phyloP scores from a whole-genome alignment of 1,284 basidiomycete genomes.

The Apiotrichum montevideense region DNA sequence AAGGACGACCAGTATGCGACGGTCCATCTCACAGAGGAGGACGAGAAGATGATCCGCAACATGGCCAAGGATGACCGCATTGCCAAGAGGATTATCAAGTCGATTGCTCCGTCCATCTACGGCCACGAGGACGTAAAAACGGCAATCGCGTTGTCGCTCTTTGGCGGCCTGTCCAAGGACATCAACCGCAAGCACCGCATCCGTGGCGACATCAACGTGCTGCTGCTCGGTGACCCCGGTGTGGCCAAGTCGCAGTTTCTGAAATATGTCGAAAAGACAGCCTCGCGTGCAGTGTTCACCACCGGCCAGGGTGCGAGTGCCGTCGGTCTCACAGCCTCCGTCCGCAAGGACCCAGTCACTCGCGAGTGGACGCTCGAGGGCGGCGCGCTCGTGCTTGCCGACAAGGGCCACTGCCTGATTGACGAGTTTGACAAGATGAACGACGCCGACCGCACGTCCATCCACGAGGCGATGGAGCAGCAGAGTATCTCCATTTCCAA shows the following conservation, averaged over 20 bases:
- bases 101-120: constrained; percentile 96
- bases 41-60: constrained; percentile 81
- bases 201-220: constrained; percentile 94
- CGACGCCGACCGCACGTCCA: constrained; percentile 91
- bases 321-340: constrained; percentile 95
- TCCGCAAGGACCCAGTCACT: constrained; percentile 94
- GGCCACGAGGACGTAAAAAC: constrained; percentile 99
- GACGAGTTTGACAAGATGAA: constrained; percentile 99
- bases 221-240: constrained; percentile 93
- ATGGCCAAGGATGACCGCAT: constrained; percentile 88
- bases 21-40: constrained; percentile 92
- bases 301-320: constrained; percentile 97
- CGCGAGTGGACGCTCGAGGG: constrained; percentile 98
- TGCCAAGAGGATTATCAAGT: constrained; percentile 94
- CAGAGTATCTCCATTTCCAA: constrained; percentile 99
- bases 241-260: constrained; percentile 99
- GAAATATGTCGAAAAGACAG: constrained; percentile 98
- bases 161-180: constrained; percentile 89
- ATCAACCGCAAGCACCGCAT: constrained; percentile 95
- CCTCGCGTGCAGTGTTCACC: constrained; percentile 93
- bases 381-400: constrained; percentile 91
- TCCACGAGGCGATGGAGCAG: constrained; percentile 99
- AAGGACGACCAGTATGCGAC: constrained; percentile 91
- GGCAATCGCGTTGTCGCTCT: constrained; percentile 87
- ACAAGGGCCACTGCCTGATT: constrained; percentile 97